Base-by-base conservation (phyloP, 2,329 filamentous ascomycete genomes). In the Lecanicillium sp. region DNA sequence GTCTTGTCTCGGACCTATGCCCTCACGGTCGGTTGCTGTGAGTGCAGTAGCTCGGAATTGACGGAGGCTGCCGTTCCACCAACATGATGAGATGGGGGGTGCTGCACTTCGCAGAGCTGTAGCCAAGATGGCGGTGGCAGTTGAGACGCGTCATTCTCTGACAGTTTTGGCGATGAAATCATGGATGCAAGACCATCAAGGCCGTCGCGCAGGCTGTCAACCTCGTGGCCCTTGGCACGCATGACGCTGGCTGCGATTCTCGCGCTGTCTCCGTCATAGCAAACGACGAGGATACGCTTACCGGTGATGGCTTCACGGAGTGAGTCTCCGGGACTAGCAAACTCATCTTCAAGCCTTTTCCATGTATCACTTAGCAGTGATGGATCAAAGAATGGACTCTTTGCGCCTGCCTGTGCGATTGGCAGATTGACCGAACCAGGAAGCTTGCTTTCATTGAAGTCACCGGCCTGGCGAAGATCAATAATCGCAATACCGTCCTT, bases 211-310 rank as follows among this genome's bases (percentile, higher is more conserved):
- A 74, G 47, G 45, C 65, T 71, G 30, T 66, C 63, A 1, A 68
- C 67, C 40, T 63, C 58, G 17, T 65, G 55, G 0, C 66, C 70
- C 44, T 68, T 71, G 0, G 68, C 70, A 5, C 71, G 59, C 34
- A 77, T 50, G 3, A 77, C 63, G 38, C 70, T 74, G 3, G 68
- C 68, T 3, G 71, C 73, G 5, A 77, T 63, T 1, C 73, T 61
- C 4, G 72, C 62, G 20, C 65, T 70, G 41, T 78, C 70, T 3
- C 73, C 73, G 33, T 72, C 58, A 37, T 75, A 75, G 49, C 72
- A 76, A 9, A 72, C 49, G 9, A 75, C 47, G 9, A 76, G 47
- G 11, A 71, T 49, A 5, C 59, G 58, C 39, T 58, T 60, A 4
- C 46, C 54, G 6, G 43, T 31, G 2, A 65, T 41, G 9, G 52